These are phyloP conservation scores for Fusarium miscanthi DNA, from an alignment of 2,329 filamentous ascomycete species.

Conservation along the genomic window DNA sequence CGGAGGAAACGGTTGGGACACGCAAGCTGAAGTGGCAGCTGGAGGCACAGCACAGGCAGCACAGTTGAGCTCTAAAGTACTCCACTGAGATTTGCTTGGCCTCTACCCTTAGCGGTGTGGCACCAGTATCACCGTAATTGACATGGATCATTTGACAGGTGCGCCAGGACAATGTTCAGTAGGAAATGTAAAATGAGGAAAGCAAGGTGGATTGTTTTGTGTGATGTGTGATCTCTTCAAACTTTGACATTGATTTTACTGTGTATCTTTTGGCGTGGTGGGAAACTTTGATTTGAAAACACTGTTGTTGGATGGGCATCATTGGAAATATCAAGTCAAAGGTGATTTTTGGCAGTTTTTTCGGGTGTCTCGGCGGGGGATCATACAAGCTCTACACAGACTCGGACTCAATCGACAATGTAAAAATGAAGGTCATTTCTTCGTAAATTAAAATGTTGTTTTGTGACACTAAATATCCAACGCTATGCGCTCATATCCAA, in stretches of 20 bases:
- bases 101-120: conserved; percentile 16
- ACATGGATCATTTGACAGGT: background rate
- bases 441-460: conserved; percentile 22
- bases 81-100: conserved; percentile 32
- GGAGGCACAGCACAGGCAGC: background rate
- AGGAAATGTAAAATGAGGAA: background rate
- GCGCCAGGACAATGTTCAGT: background rate
- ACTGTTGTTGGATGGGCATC: too few relatives aligned
- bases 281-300: background rate
- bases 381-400: background rate
- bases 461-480: conserved; percentile 6
- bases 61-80: conserved; percentile 6
- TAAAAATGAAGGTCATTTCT: conserved; percentile 1
- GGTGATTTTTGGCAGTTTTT: too few relatives aligned
- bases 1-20: conserved; percentile 30
- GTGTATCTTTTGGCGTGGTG: background rate
- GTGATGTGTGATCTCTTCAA: too few relatives aligned
- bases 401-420: background rate
- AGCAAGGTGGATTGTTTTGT: background rate
- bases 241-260: background rate
- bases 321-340: too few relatives aligned
- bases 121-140: background rate
- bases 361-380: background rate
- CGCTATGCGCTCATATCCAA: conserved; percentile 21
- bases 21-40: conserved; percentile 19